Evolutionary conservation across 116 monocot genomes (phyloP), one percentile per base, ranked within the genome.

Genomic region (Zostera marina): DNA sequence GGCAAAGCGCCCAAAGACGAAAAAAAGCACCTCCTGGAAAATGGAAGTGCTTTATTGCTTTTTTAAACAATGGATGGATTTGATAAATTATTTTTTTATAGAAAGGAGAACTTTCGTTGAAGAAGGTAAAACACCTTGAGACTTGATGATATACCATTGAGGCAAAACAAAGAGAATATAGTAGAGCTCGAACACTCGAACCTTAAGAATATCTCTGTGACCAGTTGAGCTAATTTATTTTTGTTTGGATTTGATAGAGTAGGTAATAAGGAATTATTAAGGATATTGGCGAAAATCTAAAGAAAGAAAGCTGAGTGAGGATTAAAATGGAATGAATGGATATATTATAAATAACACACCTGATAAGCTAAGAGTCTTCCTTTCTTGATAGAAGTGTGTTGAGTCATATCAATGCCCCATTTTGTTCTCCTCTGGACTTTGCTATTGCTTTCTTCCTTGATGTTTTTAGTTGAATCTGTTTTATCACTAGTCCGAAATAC

Each of bases 341-440:
- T 11, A 44, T 12, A 59, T 22, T 12, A 59, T 22, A 59, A 21
- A 10, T 59, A 7, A 49, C 9, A 51, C 61, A 98, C 96, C 96
- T 90, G 96, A 81, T 98, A 98, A 19, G 89, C 96, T 59, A 85
- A 68, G 32, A 83, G 73, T 68, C 74, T 80, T 61, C 74, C 80
- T 79, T 82, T 98, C 48, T 77, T 77, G 20, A 98, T 85, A 68
- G 68, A 48, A 56, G 83, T 54, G 74, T 89, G 90, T 72, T 75
- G 70, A n/a, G 85, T 85, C 57, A 79, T 74, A 80, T 88, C 85
- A 62, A 70, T 11, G 39, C 78, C 85, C 85, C 89, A 98, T 70
- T 90, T 85, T 40, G 96, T 98, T 75, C 86, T 98, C 59, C 96
- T 80, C 42, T 83, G 79, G 21, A 70, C 64, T 63, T 80, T 71